A percentile compares a stretch with the other conserved stretches of the same genome.
Conservation (phyloP, 1,284 basidiomycete genomes). For the Macrocystidia cucumis region DNA sequence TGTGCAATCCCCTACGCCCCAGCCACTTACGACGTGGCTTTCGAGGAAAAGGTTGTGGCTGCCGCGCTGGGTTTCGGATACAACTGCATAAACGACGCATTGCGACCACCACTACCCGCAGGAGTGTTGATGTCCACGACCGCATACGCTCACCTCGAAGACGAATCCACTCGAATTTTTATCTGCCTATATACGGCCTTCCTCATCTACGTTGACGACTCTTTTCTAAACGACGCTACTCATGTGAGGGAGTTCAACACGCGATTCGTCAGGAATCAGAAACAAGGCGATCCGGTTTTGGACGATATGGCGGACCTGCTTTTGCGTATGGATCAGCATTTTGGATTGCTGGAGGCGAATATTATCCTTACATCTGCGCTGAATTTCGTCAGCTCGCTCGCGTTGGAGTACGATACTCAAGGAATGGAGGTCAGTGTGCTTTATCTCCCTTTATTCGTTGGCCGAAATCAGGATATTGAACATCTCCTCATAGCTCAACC, state of each 20-base stretch:
- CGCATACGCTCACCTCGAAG: conserved; percentile 14
- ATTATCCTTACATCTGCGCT: conserved; percentile 19
- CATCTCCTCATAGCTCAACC: conserved; percentile 7
- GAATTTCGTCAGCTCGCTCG: conserved; percentile 15
- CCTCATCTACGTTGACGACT: conserved; percentile 22
- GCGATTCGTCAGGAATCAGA: conserved; percentile 13
- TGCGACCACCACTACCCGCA: conserved; percentile 11
- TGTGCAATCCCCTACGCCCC: conserved; percentile 6
- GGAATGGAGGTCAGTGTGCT: conserved; percentile 12
- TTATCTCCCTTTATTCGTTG: conserved; percentile 2
- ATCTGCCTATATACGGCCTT: conserved; percentile 23
- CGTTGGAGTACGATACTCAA: conserved; percentile 21
- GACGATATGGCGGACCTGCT: conserved; percentile 20
- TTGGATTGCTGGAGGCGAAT: conserved; percentile 12
- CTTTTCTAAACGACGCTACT: conserved; percentile 11
- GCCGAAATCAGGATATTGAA: not conserved
- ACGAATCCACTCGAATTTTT: conserved; percentile 14
- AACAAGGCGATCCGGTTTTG: conserved; percentile 17
- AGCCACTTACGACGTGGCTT: conserved; percentile 7
- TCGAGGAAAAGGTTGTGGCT: too few relatives aligned
- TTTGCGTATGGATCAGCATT: conserved; percentile 12
- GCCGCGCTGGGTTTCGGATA: too few relatives aligned
- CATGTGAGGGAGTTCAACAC: conserved; percentile 19
- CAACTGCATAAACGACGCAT: too few relatives aligned
- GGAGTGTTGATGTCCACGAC: conserved; percentile 13